Percentiles rank a stretch among this genome's conserved stretches.
Evolutionary conservation across 306 rosid species (phyloP).

Genomic region (Ormosia semicastrata): DNA sequence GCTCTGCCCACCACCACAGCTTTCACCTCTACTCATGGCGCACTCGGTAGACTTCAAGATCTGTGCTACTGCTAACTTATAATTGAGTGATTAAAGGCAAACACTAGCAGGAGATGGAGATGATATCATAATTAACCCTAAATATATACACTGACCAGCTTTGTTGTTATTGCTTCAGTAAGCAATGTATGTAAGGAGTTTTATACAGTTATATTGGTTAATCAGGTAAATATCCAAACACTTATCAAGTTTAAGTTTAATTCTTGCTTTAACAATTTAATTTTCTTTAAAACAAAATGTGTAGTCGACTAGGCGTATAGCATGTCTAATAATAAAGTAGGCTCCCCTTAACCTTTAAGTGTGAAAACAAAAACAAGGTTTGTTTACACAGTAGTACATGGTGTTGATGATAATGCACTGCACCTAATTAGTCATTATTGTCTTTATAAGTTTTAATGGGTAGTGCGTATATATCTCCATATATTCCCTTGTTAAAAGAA

Average conservation of each 20-base stretch:
- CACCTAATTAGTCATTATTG: slow-evolving; percentile 28
- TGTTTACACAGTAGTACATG: not conserved
- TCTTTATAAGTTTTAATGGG: not conserved
- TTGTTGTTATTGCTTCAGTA: not conserved
- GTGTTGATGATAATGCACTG: slow-evolving; percentile 13
- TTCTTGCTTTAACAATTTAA: too few species aligned
- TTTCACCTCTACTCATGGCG: slow-evolving; percentile 68
- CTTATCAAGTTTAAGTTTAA: too few species aligned
- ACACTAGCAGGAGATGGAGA: not conserved
- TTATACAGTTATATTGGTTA: too few species aligned
- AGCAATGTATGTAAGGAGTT: slow-evolving; percentile 7
- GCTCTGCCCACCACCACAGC: slow-evolving; percentile 72
- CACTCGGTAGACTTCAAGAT: slow-evolving; percentile 2
- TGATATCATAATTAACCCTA: not conserved
- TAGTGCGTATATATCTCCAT: not conserved
- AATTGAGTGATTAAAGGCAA: not conserved
- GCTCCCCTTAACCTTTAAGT: too few species aligned
- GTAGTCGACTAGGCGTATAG: too few species aligned
- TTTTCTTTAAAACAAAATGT: too few species aligned
- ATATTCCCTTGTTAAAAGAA: too few species aligned
- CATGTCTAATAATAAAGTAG: too few species aligned
- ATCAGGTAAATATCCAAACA: too few species aligned
- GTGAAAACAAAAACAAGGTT: too few species aligned
- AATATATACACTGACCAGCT: not conserved
- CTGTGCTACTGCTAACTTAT: not conserved